A percentile compares a stretch with the other conserved stretches of the same genome.
Conservation (phyloP, 352 stramenopile genomes). For the Phytophthora syringae region DNA sequence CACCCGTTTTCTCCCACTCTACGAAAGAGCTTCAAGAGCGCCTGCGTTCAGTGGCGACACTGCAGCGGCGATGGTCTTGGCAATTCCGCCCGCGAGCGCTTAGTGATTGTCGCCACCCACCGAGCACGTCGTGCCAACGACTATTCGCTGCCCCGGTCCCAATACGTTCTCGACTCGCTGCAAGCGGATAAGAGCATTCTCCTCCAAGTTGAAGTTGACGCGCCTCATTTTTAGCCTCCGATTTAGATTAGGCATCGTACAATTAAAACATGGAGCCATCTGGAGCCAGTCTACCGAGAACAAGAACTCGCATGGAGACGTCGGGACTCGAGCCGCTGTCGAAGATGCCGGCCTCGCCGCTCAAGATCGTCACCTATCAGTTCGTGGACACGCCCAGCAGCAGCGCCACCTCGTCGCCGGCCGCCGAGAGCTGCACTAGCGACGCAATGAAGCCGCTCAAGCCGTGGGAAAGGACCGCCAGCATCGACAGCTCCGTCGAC, state of each 20-base stretch:
- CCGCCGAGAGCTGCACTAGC: conserved; percentile 20
- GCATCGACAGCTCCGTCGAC: conserved; percentile 21
- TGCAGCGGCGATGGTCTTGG: no score
- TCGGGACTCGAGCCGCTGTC: no score
- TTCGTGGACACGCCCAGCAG: conserved; percentile 13
- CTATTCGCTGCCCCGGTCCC: no score
- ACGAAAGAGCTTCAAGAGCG: no score
- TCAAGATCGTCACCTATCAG: conserved; percentile 25
- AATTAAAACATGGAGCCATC: conserved; percentile 11
- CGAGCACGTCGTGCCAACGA: no score
- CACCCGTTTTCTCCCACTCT: no score
- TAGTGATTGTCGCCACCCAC: no score
- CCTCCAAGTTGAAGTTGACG: conserved; percentile 9
- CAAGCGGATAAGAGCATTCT: no score
- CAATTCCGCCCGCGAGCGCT: no score
- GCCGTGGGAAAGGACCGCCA: conserved; percentile 20
- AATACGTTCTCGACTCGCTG: no score
- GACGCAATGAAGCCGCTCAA: conserved; percentile 7
- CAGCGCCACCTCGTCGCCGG: conserved; percentile 10
- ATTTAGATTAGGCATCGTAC: conserved; percentile 14
- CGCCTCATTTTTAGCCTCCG: conserved; percentile 17
- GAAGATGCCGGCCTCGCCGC: conserved; percentile 8
- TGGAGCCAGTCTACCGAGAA: conserved; percentile 18
- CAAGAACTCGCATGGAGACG: conserved; percentile 18
- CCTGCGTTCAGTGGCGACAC: no score